These are phyloP conservation scores for Nicotiana paniculata DNA, from an alignment of 257 asterid genomes.

Conservation along the genomic window DNA sequence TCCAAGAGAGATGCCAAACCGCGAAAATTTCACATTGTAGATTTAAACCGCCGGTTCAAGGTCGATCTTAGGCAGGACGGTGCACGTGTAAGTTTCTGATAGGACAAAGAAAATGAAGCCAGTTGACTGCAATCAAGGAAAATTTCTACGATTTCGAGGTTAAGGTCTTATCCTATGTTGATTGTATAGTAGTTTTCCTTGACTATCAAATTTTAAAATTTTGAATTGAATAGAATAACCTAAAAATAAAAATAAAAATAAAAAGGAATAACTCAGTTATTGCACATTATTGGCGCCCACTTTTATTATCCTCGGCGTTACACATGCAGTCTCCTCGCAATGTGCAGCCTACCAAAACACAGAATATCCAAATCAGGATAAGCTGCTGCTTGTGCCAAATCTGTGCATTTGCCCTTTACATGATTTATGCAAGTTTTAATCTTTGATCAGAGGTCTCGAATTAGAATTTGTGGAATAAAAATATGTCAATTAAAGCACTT, in stretches of 20 bases:
- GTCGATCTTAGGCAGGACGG: background rate
- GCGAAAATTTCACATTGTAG: background rate
- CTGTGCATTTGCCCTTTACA: background rate
- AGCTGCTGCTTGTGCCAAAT: background rate
- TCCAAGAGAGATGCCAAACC: background rate
- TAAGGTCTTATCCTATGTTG: background rate
- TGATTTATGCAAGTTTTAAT: background rate
- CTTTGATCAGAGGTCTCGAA: too few species aligned
- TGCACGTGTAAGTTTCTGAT: background rate
- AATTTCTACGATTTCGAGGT: background rate
- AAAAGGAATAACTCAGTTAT: background rate
- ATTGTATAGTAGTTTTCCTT: background rate
- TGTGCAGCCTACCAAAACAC: slow-evolving; percentile 23
- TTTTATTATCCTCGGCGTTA: slow-evolving; percentile 18
- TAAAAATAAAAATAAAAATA: background rate
- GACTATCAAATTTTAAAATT: slow-evolving; percentile 6
- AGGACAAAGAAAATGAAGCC: slow-evolving; percentile 2
- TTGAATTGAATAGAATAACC: slow-evolving; percentile 10
- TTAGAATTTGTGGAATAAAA: too few species aligned
- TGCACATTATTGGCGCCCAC: background rate
- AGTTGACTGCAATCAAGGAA: background rate
- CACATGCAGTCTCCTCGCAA: slow-evolving; percentile 26
- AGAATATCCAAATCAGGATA: background rate
- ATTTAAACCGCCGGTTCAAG: slow-evolving; percentile 12
- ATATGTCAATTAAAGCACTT: too few species aligned